phyloP scores from a whole-genome alignment of 2,329 filamentous ascomycete species.

The Alternaria gansuensis region DNA sequence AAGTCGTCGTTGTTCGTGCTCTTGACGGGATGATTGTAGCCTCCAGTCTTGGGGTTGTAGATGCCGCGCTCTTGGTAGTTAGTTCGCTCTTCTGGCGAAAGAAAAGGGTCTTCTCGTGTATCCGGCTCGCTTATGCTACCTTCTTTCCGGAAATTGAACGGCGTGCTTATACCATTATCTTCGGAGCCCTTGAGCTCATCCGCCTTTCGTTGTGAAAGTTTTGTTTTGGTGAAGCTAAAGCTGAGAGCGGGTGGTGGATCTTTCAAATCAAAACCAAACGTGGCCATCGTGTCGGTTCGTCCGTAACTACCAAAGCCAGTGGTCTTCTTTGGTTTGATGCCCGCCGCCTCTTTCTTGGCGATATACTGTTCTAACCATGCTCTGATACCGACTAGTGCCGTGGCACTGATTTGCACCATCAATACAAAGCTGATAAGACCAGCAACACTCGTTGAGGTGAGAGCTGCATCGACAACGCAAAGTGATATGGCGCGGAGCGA shows the following conservation, averaged over 20 bases:
- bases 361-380: conserved; percentile 42
- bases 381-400: conserved; percentile 32
- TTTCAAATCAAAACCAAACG: conserved; percentile 31
- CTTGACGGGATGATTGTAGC: not conserved
- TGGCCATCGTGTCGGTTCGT: conserved; percentile 29
- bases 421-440: conserved; percentile 28
- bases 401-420: conserved; percentile 36
- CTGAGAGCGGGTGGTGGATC: conserved; percentile 16
- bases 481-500: conserved; percentile 38
- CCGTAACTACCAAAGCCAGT: not conserved
- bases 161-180: conserved; percentile 35
- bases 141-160: conserved; percentile 35
- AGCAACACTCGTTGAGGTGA: conserved; percentile 30
- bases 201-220: conserved; percentile 22
- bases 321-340: conserved; percentile 2
- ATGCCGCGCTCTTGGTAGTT: conserved; percentile 25
- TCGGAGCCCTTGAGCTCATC: conserved; percentile 32
- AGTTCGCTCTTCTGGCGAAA: conserved; percentile 8
- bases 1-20: not conserved
- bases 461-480: conserved; percentile 40
- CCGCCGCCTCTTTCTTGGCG: conserved; percentile 25
- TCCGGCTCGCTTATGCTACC: conserved; percentile 17
- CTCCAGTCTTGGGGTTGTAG: conserved; percentile 17
- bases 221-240: conserved; percentile 10
- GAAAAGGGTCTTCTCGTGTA: not conserved